Percentiles rank a stretch among this genome's conserved stretches.
These are phyloP conservation scores for Paramecium octaurelia DNA, from an alignment of 73 alveolate species.

Conservation along the genomic window DNA sequence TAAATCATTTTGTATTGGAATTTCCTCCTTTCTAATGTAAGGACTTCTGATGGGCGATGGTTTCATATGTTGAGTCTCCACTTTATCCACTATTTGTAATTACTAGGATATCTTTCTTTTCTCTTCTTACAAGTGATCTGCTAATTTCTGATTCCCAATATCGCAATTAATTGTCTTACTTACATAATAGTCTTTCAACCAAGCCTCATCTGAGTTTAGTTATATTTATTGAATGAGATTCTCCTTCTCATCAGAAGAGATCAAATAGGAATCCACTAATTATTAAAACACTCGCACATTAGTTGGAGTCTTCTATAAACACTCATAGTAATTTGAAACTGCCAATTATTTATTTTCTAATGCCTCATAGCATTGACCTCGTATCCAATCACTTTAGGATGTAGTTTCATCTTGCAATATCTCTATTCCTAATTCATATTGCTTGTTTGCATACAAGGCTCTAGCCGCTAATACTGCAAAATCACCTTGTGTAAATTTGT, in stretches of 20 bases:
- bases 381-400: constrained; percentile 31
- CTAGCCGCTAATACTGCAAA: constrained; percentile 42
- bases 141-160: neutral
- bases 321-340: constrained; percentile 49
- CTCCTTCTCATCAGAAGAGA: constrained; percentile 48
- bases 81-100: neutral
- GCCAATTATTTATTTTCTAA: constrained; percentile 56
- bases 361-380: constrained; percentile 64
- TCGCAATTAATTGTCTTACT: neutral
- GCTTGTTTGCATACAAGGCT: neutral
- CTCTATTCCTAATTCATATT: constrained; percentile 35
- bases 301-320: constrained; percentile 56
- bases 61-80: constrained; percentile 53
- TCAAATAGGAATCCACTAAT: constrained; percentile 44
- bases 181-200: constrained; percentile 63
- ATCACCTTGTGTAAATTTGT: neutral
- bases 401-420: neutral
- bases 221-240: neutral
- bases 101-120: neutral
- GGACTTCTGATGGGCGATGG: constrained; percentile 16
- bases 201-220: constrained; percentile 2
- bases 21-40: constrained; percentile 52
- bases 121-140: constrained; percentile 14
- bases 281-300: constrained; percentile 53
- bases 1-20: neutral